phyloP scores from a whole-genome alignment of 768 basidiomycete genomes.

The Russula virescens region DNA sequence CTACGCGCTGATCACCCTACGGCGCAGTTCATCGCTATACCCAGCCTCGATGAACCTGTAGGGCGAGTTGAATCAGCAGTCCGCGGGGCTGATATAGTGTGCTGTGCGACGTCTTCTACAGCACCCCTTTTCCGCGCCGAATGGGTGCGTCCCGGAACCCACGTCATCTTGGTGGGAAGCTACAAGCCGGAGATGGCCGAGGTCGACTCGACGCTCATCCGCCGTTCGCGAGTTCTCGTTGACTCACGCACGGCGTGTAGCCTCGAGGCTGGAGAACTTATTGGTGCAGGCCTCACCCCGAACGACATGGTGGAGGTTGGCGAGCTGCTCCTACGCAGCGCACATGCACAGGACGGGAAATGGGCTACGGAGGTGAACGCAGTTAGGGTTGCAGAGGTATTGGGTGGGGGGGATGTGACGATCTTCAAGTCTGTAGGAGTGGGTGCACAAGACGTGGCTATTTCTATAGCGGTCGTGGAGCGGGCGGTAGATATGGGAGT shows the following conservation, averaged over 20 bases:
- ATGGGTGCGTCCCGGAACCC: slow-evolving; percentile 57
- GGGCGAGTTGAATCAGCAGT: slow-evolving; percentile 33
- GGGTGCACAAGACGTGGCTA: slow-evolving; percentile 83
- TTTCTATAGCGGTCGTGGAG: slow-evolving; percentile 61
- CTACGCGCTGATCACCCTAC: slow-evolving; percentile 31
- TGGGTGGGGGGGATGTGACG: slow-evolving; percentile 40
- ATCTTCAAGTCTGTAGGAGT: slow-evolving; percentile 89
- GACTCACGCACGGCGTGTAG: slow-evolving; percentile 68
- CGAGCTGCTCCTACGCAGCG: slow-evolving; percentile 39
- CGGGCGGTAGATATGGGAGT: slow-evolving; percentile 49
- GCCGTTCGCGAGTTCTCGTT: slow-evolving; percentile 58
- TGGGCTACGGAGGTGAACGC: slow-evolving; percentile 20
- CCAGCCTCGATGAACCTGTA: slow-evolving; percentile 15
- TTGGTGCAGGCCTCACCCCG: slow-evolving; percentile 41
- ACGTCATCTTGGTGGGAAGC: slow-evolving; percentile 74
- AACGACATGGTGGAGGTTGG: slow-evolving; percentile 62
- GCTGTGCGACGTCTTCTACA: slow-evolving; percentile 68
- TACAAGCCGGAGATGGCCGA: slow-evolving; percentile 81
- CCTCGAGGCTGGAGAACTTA: slow-evolving; percentile 80
- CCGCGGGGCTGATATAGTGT: slow-evolving; percentile 52
- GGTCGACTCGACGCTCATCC: slow-evolving; percentile 53
- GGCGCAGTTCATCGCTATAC: slow-evolving; percentile 15
- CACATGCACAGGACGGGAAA: neutral
- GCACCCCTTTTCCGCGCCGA: slow-evolving; percentile 62
- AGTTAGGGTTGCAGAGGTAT: slow-evolving; percentile 19